Evolutionary conservation across 495 filamentous ascomycete genomes (phyloP).

Genomic region (Neurospora tetraspora): DNA sequence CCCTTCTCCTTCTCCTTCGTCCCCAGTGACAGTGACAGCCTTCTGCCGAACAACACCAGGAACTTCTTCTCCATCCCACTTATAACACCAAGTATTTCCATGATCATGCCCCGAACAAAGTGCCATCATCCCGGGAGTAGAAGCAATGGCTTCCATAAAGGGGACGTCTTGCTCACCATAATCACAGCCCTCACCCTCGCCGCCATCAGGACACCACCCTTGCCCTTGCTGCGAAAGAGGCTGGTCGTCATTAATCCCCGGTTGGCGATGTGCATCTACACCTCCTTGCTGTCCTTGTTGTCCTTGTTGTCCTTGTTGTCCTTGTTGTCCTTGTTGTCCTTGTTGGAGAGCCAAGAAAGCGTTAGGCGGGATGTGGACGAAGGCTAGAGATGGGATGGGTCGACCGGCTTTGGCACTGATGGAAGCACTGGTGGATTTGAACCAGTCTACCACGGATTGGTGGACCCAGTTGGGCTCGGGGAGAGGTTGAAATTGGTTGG

Average conservation of each 20-base stretch:
- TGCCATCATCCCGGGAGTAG: slow-evolving; percentile 47
- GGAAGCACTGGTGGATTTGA: slow-evolving; percentile 34
- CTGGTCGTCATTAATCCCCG: slow-evolving; percentile 57
- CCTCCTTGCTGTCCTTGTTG: slow-evolving; percentile 7
- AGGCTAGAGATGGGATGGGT: slow-evolving; percentile 56
- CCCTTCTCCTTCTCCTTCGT: neutral
- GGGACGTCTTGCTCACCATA: slow-evolving; percentile 48
- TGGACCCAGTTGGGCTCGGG: slow-evolving; percentile 38
- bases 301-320: neutral
- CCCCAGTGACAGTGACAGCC: neutral
- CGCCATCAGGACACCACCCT: slow-evolving; percentile 26
- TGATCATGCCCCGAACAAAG: slow-evolving; percentile 65
- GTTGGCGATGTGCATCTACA: slow-evolving; percentile 33
- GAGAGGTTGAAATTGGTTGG: neutral
- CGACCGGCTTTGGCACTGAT: slow-evolving; percentile 25
- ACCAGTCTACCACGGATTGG: slow-evolving; percentile 49
- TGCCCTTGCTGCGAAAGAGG: slow-evolving; percentile 44
- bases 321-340: slow-evolving; percentile 15
- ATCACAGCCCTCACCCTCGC: slow-evolving; percentile 15
- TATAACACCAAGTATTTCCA: slow-evolving; percentile 54
- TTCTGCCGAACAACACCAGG: slow-evolving; percentile 22
- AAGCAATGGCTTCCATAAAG: slow-evolving; percentile 55
- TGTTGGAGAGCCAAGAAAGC: slow-evolving; percentile 45
- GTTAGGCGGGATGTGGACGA: slow-evolving; percentile 61
- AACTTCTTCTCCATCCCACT: slow-evolving; percentile 27